Conservation (phyloP, 2,329 filamentous ascomycete species). For the Trematosphaeria pertusa region DNA sequence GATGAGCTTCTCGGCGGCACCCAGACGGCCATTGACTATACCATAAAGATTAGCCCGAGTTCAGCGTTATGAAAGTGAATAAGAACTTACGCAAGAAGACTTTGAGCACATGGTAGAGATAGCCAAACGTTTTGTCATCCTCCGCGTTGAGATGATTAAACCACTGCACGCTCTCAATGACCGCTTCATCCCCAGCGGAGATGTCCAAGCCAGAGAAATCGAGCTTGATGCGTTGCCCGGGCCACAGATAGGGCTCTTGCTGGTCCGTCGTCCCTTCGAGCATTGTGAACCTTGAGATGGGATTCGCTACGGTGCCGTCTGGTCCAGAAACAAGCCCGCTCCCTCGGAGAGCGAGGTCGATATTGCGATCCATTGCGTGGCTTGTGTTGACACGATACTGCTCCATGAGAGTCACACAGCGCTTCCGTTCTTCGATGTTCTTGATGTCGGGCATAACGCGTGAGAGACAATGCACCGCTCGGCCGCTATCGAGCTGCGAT, state of each 20-base stretch:
- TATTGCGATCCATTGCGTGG: slow-evolving; percentile 75
- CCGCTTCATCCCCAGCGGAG: slow-evolving; percentile 69
- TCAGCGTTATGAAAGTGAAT: neutral
- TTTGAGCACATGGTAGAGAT: slow-evolving; percentile 77
- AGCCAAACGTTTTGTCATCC: slow-evolving; percentile 66
- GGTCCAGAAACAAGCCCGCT: slow-evolving; percentile 37
- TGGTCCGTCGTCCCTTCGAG: slow-evolving; percentile 59
- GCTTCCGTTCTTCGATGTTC: slow-evolving; percentile 68
- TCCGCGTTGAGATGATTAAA: slow-evolving; percentile 74
- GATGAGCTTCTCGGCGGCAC: slow-evolving; percentile 63
- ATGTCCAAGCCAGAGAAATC: slow-evolving; percentile 68
- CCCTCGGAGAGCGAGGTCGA: slow-evolving; percentile 49
- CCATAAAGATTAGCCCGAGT: slow-evolving; percentile 4
- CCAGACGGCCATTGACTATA: slow-evolving; percentile 56
- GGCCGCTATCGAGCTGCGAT: slow-evolving; percentile 71
- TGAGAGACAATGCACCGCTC: slow-evolving; percentile 74
- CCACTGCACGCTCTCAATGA: slow-evolving; percentile 87
- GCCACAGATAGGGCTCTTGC: slow-evolving; percentile 52
- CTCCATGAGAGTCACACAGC: slow-evolving; percentile 76
- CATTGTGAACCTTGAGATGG: slow-evolving; percentile 50
- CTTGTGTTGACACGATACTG: slow-evolving; percentile 75
- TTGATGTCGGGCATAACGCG: slow-evolving; percentile 77
- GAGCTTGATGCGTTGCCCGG: slow-evolving; percentile 69
- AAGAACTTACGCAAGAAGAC: slow-evolving; percentile 77
- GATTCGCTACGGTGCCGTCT: slow-evolving; percentile 28